Percentiles rank a stretch among this genome's conserved stretches.
Conservation (phyloP, 1,284 basidiomycete species). For the Boletus holoroseus region DNA sequence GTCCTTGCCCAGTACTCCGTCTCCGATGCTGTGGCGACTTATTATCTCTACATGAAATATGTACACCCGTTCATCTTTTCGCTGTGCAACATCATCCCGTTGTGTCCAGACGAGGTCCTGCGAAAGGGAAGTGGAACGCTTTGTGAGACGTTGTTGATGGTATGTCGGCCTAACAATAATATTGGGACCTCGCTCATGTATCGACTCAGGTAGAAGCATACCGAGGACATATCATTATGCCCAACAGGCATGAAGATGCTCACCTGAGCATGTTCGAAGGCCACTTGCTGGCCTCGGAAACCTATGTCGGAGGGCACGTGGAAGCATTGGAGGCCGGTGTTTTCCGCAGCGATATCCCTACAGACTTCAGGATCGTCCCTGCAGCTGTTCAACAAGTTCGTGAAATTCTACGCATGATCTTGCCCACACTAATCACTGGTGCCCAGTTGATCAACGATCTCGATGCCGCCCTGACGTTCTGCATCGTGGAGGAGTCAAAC, state of each 20-base stretch:
- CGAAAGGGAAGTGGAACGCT: conserved; percentile 95
- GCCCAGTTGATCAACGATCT: conserved; percentile 87
- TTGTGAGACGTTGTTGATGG: conserved; percentile 98
- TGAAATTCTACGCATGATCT: neutral
- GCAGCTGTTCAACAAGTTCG: conserved; percentile 77
- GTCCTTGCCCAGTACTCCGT: conserved; percentile 96
- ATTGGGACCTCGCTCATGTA: conserved; percentile 3
- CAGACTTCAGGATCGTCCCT: conserved; percentile 94
- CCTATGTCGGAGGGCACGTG: conserved; percentile 98
- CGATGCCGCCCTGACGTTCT: conserved; percentile 87
- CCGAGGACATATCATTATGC: conserved; percentile 91
- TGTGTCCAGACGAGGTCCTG: conserved; percentile 94
- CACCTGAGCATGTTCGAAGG: conserved; percentile 94
- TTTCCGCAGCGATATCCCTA: conserved; percentile 93
- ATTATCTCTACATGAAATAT: conserved; percentile 99
- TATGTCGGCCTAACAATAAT: conserved; percentile 36
- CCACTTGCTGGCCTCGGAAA: conserved; percentile 93
- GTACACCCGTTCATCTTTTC: conserved; percentile 99
- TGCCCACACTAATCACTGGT: neutral
- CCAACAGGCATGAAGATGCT: conserved; percentile 92
- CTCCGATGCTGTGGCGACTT: conserved; percentile 98
- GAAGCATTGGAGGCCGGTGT: conserved; percentile 98
- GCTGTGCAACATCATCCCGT: conserved; percentile 97
- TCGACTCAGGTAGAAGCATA: conserved; percentile 87
- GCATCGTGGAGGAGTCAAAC: conserved; percentile 85